These are phyloP conservation scores for Suhomyces sp. DNA, from an alignment of 805 yeast genomes.

Conservation along the genomic window DNA sequence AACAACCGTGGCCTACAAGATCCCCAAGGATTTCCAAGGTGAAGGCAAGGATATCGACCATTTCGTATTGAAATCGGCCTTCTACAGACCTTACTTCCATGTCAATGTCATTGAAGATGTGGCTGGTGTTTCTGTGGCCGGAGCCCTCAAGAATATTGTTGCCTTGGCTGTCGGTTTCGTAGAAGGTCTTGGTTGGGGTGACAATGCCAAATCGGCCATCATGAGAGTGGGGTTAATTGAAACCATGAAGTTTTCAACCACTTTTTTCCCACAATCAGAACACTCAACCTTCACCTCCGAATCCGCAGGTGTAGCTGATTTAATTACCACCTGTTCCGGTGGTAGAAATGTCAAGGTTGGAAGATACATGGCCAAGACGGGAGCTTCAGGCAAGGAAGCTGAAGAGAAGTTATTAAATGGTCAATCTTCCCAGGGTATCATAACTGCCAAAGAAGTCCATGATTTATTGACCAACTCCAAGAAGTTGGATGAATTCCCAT, in stretches of 20 bases:
- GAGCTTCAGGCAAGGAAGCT: slow-evolving; percentile 41
- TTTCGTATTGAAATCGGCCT: slow-evolving; percentile 39
- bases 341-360: slow-evolving; percentile 50
- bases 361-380: slow-evolving; percentile 45
- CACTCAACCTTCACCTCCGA: slow-evolving; percentile 43
- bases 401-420: slow-evolving; percentile 46
- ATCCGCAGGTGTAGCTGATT: slow-evolving; percentile 49
- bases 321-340: slow-evolving; percentile 48
- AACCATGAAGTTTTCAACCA: slow-evolving; percentile 40
- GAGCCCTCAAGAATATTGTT: slow-evolving; percentile 47
- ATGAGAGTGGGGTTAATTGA: slow-evolving; percentile 47
- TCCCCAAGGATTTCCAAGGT: slow-evolving; percentile 41
- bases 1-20: slow-evolving; percentile 44
- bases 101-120: slow-evolving; percentile 46
- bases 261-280: slow-evolving; percentile 36
- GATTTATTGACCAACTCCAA: slow-evolving; percentile 39
- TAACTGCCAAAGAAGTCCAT: slow-evolving; percentile 48
- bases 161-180: slow-evolving; percentile 48
- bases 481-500: slow-evolving; percentile 39
- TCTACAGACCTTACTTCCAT: slow-evolving; percentile 49
- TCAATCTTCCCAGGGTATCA: slow-evolving; percentile 47
- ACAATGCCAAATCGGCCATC: slow-evolving; percentile 48
- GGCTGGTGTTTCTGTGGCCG: slow-evolving; percentile 47
- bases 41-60: slow-evolving; percentile 42
- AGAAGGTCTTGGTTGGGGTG: slow-evolving; percentile 51